phyloP scores from a whole-genome alignment of 176 grass and related monocot genomes.

The Oropetium thomaeum region DNA sequence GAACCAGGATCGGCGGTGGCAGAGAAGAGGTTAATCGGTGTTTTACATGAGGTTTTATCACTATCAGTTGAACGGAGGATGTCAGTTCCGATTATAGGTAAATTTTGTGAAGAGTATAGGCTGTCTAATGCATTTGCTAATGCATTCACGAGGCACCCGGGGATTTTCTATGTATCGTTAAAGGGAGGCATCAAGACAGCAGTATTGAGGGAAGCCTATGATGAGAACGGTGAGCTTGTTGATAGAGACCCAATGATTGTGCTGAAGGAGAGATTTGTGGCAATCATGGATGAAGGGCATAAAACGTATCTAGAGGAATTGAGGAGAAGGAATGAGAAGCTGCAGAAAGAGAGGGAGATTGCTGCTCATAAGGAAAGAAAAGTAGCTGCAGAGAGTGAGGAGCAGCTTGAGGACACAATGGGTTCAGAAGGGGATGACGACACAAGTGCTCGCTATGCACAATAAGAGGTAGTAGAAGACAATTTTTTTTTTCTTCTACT shows the following conservation, averaged over 20 bases:
- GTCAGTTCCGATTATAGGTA: conserved; percentile 64
- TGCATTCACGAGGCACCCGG: conserved; percentile 71
- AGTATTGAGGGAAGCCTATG: conserved; percentile 80
- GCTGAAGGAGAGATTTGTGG: conserved; percentile 66
- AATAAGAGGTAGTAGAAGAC: background rate
- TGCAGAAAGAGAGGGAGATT: conserved; percentile 43
- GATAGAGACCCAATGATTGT: conserved; percentile 78
- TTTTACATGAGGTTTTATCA: conserved; percentile 79
- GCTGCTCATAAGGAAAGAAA: conserved; percentile 7
- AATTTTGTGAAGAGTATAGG: conserved; percentile 68
- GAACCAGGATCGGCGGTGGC: conserved; percentile 44
- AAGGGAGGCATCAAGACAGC: conserved; percentile 89
- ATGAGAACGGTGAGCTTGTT: conserved; percentile 54
- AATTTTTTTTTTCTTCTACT: background rate
- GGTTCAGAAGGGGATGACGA: conserved; percentile 17
- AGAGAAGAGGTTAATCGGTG: conserved; percentile 77
- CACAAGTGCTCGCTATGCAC: background rate
- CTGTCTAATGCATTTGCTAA: conserved; percentile 73
- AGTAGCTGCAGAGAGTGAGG: background rate
- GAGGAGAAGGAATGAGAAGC: conserved; percentile 49
- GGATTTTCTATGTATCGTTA: conserved; percentile 84
- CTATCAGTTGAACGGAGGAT: conserved; percentile 62
- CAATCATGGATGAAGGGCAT: conserved; percentile 77
- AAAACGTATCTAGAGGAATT: conserved; percentile 55
- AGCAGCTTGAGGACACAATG: conserved; percentile 11